A percentile compares a stretch with the other conserved stretches of the same genome.
These are phyloP conservation scores for Pseudonectria buxi DNA, from an alignment of 2,329 filamentous ascomycete species.

Conservation along the genomic window DNA sequence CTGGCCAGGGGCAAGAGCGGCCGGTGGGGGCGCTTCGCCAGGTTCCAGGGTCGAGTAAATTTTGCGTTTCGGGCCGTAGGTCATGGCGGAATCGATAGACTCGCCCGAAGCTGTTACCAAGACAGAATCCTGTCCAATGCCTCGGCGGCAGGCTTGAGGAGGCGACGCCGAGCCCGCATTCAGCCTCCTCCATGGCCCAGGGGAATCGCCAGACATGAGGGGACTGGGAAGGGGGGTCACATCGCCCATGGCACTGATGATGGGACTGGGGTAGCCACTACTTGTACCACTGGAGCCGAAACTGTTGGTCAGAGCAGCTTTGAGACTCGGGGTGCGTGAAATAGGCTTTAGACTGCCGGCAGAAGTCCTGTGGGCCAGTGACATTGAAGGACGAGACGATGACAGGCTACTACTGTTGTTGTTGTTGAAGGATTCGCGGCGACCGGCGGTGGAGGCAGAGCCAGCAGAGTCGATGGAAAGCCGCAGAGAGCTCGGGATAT, in stretches of 20 bases:
- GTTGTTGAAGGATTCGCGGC: conserved; percentile 31
- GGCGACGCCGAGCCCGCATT: conserved; percentile 40
- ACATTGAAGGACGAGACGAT: conserved; percentile 19
- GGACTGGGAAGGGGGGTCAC: conserved; percentile 75
- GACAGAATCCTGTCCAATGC: conserved; percentile 30
- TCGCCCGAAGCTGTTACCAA: conserved; percentile 46
- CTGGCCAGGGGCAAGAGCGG: conserved; percentile 20
- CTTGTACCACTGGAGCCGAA: conserved; percentile 52
- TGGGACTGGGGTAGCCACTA: conserved; percentile 65
- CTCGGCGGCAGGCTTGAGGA: conserved; percentile 21
- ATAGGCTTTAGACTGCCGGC: conserved; percentile 38
- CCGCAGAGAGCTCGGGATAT: conserved; percentile 25
- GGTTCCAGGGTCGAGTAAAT: conserved; percentile 37
- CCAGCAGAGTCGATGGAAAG: conserved; percentile 32
- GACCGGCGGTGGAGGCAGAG: conserved; percentile 15
- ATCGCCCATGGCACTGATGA: conserved; percentile 69
- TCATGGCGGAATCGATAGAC: conserved; percentile 43
- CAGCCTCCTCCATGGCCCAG: conserved; percentile 58
- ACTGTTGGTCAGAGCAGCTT: conserved; percentile 45
- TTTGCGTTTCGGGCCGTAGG: conserved; percentile 50
- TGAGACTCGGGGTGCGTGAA: conserved; percentile 55
- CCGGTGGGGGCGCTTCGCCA: conserved; percentile 32
- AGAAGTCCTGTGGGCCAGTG: conserved; percentile 25
- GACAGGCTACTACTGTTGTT: conserved; percentile 24
- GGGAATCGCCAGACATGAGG: conserved; percentile 57